These are phyloP conservation scores for Parathielavia appendiculata DNA, from an alignment of 495 filamentous ascomycete genomes.

Conservation along the genomic window DNA sequence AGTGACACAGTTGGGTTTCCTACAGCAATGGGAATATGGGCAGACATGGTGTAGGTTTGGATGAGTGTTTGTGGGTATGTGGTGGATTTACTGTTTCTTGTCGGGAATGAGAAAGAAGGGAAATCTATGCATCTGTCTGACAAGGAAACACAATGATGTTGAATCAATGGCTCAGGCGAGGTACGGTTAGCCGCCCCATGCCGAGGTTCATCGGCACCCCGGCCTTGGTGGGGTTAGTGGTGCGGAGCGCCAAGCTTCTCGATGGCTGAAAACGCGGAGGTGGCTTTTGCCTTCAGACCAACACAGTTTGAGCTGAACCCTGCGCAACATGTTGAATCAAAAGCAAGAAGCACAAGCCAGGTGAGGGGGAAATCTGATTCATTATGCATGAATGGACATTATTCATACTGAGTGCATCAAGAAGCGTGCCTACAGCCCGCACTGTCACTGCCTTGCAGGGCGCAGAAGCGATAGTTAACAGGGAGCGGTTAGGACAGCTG, in stretches of 20 bases:
- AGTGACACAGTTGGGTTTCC: slow-evolving; percentile 25
- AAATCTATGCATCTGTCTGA: background rate
- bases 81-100: background rate
- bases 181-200: slow-evolving; percentile 15
- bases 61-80: background rate
- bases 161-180: slow-evolving; percentile 6
- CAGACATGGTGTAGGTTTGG: slow-evolving; percentile 48
- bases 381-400: no score
- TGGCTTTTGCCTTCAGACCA: slow-evolving; percentile 16
- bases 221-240: slow-evolving; percentile 14
- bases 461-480: no score
- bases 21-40: slow-evolving; percentile 63
- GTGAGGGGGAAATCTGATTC: background rate
- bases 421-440: no score
- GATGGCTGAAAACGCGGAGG: slow-evolving; percentile 21
- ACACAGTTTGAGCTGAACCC: background rate
- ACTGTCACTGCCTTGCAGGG: no score
- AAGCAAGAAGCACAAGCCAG: background rate
- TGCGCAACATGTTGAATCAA: background rate
- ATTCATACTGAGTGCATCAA: no score
- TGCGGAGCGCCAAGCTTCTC: slow-evolving; percentile 13
- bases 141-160: slow-evolving; percentile 8
- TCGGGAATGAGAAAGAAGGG: background rate
- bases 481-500: no score
- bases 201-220: slow-evolving; percentile 22